These are phyloP conservation scores for Lyophyllum shimeji DNA, from an alignment of 768 basidiomycete species.

Conservation along the genomic window DNA sequence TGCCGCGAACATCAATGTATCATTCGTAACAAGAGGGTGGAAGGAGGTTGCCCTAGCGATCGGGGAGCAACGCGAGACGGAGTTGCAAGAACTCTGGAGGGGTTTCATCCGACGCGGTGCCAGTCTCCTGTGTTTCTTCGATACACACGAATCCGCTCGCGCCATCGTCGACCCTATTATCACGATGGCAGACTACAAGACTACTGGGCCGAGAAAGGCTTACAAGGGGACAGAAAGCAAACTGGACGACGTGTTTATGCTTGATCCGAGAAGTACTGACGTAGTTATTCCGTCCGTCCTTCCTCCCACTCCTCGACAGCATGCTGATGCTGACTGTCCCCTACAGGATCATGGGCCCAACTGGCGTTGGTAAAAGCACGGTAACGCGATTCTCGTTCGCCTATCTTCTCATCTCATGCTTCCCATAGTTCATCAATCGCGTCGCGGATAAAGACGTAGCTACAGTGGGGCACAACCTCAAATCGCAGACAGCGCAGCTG, in stretches of 20 bases:
- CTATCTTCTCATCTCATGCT: not conserved
- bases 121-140: constrained; percentile 9
- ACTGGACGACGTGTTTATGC: constrained; percentile 3
- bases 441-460: constrained; percentile 3
- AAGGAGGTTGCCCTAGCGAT: not conserved
- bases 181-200: constrained; percentile 1
- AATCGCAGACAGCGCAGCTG: constrained; percentile 13
- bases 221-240: constrained; percentile 8
- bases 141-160: not conserved
- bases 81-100: constrained; percentile 12
- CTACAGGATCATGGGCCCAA: constrained; percentile 4
- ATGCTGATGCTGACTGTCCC: not conserved
- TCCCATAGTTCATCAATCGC: constrained; percentile 13
- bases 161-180: constrained; percentile 11
- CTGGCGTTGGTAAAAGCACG: constrained; percentile 10
- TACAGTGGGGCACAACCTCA: constrained; percentile 8
- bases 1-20: constrained; percentile 1
- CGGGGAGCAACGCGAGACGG: constrained; percentile 8
- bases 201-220: not conserved
- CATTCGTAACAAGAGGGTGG: constrained; percentile 12
- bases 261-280: constrained; percentile 2
- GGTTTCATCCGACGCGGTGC: constrained; percentile 13
- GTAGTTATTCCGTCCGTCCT: constrained; percentile 4
- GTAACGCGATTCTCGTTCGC: not conserved
- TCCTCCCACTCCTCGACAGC: too few species aligned